Percentiles rank a stretch among this genome's conserved stretches.
Conservation (phyloP, 441 rosid species). For the Pelargonium citronellum region DNA sequence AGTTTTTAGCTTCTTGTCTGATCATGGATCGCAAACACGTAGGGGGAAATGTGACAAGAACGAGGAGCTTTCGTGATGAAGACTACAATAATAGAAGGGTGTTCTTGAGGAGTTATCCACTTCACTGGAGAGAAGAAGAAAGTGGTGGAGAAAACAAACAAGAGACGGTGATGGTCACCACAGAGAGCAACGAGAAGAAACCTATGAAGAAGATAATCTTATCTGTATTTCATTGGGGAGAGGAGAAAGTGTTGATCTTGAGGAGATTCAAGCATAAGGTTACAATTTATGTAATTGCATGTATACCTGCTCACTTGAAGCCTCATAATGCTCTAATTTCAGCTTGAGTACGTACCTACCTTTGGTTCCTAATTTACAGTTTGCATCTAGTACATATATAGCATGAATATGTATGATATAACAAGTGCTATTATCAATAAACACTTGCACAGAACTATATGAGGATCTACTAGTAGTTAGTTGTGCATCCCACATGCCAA, state of each 20-base stretch:
- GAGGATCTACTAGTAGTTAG: too few relatives aligned
- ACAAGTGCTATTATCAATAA: background rate
- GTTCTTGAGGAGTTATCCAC: constrained; percentile 56
- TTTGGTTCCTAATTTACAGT: background rate
- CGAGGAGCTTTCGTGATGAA: constrained; percentile 35
- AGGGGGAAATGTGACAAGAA: constrained; percentile 19
- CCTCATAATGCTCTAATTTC: constrained; percentile 27
- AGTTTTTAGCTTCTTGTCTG: background rate
- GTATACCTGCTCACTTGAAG: constrained; percentile 31
- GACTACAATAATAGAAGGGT: constrained; percentile 42
- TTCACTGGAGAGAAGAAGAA: constrained; percentile 36
- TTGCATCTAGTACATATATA: constrained; percentile 17
- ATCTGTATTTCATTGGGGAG: constrained; percentile 38
- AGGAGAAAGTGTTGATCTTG: constrained; percentile 32
- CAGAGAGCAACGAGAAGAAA: constrained; percentile 17
- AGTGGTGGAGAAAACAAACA: constrained; percentile 5
- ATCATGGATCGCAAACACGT: constrained; percentile 15
- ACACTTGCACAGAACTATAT: background rate
- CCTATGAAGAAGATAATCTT: constrained; percentile 34
- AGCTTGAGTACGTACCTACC: constrained; percentile 16
- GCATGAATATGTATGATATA: constrained; percentile 2
- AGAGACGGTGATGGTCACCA: constrained; percentile 12
- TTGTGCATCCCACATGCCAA: too few relatives aligned
- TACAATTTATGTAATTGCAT: constrained; percentile 31
- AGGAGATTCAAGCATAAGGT: constrained; percentile 40